These are phyloP conservation scores for Ramichloridium luteum DNA, from an alignment of 2,329 filamentous ascomycete genomes.

Conservation along the genomic window DNA sequence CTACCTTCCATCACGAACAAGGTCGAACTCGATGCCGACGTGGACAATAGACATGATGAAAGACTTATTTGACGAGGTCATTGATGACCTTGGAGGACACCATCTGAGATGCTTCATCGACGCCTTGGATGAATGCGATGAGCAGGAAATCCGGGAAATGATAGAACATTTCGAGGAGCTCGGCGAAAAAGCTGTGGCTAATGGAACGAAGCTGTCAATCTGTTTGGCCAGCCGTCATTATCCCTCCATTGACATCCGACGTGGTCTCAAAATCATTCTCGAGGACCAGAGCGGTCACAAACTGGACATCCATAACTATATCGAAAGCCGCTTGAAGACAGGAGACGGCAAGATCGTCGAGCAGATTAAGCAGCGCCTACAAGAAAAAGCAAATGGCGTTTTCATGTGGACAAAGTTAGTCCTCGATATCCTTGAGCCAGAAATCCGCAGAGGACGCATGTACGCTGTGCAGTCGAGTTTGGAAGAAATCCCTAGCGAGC, in stretches of 20 bases:
- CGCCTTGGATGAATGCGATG: slow-evolving; percentile 35
- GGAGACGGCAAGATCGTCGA: background rate
- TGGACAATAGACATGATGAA: slow-evolving; percentile 17
- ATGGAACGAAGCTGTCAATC: slow-evolving; percentile 16
- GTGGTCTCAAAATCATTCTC: slow-evolving; percentile 22
- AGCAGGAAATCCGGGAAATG: slow-evolving; percentile 27
- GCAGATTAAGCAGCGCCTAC: background rate
- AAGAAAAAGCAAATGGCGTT: slow-evolving; percentile 26
- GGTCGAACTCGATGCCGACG: background rate
- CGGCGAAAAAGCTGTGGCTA: slow-evolving; percentile 5
- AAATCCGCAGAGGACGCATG: slow-evolving; percentile 23
- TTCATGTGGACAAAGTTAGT: slow-evolving; percentile 39
- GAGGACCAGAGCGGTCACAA: slow-evolving; percentile 25
- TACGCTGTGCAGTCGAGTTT: slow-evolving; percentile 24
- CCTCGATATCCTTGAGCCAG: slow-evolving; percentile 34
- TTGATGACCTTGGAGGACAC: slow-evolving; percentile 16
- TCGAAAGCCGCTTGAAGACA: slow-evolving; percentile 1
- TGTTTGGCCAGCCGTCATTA: slow-evolving; percentile 35
- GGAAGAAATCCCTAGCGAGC: slow-evolving; percentile 27
- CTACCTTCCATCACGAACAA: background rate
- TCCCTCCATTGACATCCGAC: slow-evolving; percentile 27
- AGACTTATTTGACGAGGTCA: slow-evolving; percentile 16
- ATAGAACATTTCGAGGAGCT: slow-evolving; percentile 26
- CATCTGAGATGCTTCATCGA: slow-evolving; percentile 30
- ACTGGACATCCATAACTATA: slow-evolving; percentile 2